Evolutionary conservation across 164 flowering plant species (phyloP).

Genomic region (Vitis riparia): DNA sequence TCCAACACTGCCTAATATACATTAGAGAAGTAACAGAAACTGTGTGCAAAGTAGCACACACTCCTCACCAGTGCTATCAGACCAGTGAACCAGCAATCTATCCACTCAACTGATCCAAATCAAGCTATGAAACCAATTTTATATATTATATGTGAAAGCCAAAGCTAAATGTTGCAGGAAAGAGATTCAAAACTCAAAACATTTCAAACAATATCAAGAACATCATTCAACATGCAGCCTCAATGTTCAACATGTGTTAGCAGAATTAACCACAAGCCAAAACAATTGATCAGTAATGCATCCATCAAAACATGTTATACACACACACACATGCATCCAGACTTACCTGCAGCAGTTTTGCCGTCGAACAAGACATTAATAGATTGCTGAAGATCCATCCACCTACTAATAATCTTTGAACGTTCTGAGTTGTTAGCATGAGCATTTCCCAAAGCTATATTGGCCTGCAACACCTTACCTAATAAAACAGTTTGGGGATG

Average conservation of each 20-base stretch:
- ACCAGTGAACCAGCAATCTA: too few relatives aligned
- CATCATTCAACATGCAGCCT: too few relatives aligned
- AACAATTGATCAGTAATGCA: too few relatives aligned
- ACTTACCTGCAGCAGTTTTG: constrained; percentile 57
- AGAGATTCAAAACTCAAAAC: too few relatives aligned
- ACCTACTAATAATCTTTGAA: constrained; percentile 37
- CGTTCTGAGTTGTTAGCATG: constrained; percentile 33
- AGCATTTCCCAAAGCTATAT: constrained; percentile 55
- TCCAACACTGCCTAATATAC: not conserved
- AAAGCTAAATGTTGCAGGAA: too few relatives aligned
- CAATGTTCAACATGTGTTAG: too few relatives aligned
- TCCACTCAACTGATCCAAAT: too few relatives aligned
- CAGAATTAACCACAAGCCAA: too few relatives aligned
- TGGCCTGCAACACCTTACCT: constrained; percentile 55
- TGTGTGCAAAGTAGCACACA: not conserved
- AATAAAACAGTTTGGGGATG: constrained; percentile 79
- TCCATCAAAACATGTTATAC: not conserved
- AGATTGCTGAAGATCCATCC: constrained; percentile 79
- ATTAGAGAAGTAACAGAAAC: not conserved
- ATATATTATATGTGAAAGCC: too few relatives aligned
- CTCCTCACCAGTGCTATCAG: too few relatives aligned
- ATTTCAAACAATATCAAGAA: too few relatives aligned
- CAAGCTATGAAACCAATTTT: too few relatives aligned
- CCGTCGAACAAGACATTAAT: constrained; percentile 66
- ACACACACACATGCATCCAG: not conserved